Evolutionary conservation across 345 rosid genomes (phyloP), one percentile per base, ranked within the genome.

Genomic region (Salix brachista): DNA sequence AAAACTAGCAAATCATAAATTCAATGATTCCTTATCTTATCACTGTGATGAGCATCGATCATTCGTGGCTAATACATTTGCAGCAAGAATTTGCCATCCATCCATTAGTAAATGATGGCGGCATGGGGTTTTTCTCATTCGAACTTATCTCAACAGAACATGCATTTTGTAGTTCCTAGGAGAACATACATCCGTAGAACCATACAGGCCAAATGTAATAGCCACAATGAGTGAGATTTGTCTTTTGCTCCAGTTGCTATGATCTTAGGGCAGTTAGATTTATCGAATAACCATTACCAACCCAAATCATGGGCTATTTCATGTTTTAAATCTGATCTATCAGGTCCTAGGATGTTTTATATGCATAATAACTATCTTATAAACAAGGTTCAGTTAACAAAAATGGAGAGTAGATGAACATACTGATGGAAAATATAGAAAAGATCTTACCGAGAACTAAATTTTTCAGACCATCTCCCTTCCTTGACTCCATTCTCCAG

Each of bases 391-490:
- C 50, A 69, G 10, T 19, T 69, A 21, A 69, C 52, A 16, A 42
- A 48, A 25, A 69, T 18, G 17, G 32, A 8, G 8, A 41, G 54
- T 60, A 41, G 50, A 34, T 23, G 42, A 74, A 50, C 65, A 25
- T 3, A 36, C 14, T 5, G 65, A 17, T 10, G 16, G 25, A 64
- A 68, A 76, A 56, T 4, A 52, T 2, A 18, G 36, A 19, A 62
- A 71, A 78, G 26, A 65, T 61, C 83, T 4, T 84, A 95, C 97
- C 97, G 84, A n/a, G 99, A 91, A 71, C 84, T 82, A 80, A 91
- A 91, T 81, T 95, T 95, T 82, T 91, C 94, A 4, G 99, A 71
- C 99, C 97, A 95, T 82, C 89, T 88, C 36, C 91, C 92, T 86
- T 91, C 96, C 80, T 84, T 69, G 4, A 92, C 88, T 82, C 99